These are phyloP conservation scores for Chalciporus piperatus DNA, from an alignment of 768 basidiomycete species.

Conservation along the genomic window DNA sequence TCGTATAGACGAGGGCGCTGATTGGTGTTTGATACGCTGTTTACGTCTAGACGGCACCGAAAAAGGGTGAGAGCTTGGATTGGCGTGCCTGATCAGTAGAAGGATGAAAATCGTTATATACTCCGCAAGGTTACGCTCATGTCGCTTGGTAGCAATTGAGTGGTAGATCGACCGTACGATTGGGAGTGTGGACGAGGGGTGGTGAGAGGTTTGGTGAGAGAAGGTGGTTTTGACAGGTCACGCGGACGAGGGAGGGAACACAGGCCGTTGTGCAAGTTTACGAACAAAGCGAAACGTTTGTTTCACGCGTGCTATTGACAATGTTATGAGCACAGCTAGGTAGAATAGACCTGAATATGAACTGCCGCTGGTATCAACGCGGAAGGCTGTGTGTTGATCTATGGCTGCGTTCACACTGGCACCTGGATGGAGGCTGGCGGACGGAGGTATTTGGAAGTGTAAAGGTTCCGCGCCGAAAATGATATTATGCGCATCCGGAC, in stretches of 20 bases:
- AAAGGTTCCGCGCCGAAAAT: constrained; percentile 34
- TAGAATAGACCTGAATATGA: no score
- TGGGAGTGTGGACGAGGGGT: no score
- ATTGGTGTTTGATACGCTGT: constrained; percentile 19
- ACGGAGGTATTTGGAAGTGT: constrained; percentile 5
- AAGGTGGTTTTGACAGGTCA: constrained; percentile 11
- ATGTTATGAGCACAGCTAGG: no score
- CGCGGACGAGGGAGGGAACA: constrained; percentile 22
- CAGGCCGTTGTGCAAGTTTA: neutral
- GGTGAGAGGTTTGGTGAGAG: neutral
- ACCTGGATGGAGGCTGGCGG: no score
- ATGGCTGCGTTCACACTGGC: constrained; percentile 16
- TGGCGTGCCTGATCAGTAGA: constrained; percentile 28
- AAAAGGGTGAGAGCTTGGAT: constrained; percentile 23
- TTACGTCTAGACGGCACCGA: constrained; percentile 33
- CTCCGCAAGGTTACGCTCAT: constrained; percentile 14
- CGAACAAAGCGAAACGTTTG: constrained; percentile 1
- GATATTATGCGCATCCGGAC: constrained; percentile 23
- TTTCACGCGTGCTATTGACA: constrained; percentile 6
- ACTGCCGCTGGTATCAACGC: no score
- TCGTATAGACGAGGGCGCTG: constrained; percentile 21
- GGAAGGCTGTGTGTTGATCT: neutral
- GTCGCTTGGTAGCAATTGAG: constrained; percentile 11
- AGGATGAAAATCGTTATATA: constrained; percentile 20
- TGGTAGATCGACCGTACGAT: neutral